A percentile compares a stretch with the other conserved stretches of the same genome.
These are phyloP conservation scores for Teratosphaeria zuluensis DNA, from an alignment of 2,329 filamentous ascomycete genomes.

Conservation along the genomic window DNA sequence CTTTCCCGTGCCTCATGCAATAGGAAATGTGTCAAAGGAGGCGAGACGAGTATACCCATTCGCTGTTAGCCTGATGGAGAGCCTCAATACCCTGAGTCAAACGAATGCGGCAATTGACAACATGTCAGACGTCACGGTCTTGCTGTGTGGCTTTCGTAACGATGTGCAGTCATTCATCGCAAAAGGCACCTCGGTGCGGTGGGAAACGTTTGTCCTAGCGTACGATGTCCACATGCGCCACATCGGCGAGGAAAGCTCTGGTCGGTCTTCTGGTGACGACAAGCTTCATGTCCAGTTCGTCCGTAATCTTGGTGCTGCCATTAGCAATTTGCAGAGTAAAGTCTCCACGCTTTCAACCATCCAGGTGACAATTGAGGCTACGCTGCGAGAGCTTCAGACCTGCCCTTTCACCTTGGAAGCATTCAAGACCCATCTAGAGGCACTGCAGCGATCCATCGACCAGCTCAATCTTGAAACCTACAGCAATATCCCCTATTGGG, in stretches of 20 bases:
- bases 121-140: slow-evolving; percentile 77
- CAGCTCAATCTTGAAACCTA: slow-evolving; percentile 95
- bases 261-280: slow-evolving; percentile 17
- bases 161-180: slow-evolving; percentile 74
- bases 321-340: slow-evolving; percentile 82
- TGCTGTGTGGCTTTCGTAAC: slow-evolving; percentile 85
- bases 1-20: slow-evolving; percentile 85
- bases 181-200: slow-evolving; percentile 82
- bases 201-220: slow-evolving; percentile 96
- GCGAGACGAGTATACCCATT: slow-evolving; percentile 98
- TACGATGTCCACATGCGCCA: slow-evolving; percentile 80
- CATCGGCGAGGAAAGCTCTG: slow-evolving; percentile 29
- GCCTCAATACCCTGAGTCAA: slow-evolving; percentile 84
- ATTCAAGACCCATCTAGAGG: slow-evolving; percentile 71
- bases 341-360: slow-evolving; percentile 69
- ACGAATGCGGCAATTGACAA: slow-evolving; percentile 73
- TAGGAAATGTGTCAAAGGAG: slow-evolving; percentile 94
- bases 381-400: slow-evolving; percentile 69
- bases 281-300: slow-evolving; percentile 80
- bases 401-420: slow-evolving; percentile 74
- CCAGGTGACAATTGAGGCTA: slow-evolving; percentile 71
- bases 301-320: slow-evolving; percentile 78
- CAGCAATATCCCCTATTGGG: slow-evolving; percentile 85
- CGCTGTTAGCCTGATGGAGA: slow-evolving; percentile 97
- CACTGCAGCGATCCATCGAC: slow-evolving; percentile 85